A percentile compares a stretch with the other conserved stretches of the same genome.
phyloP scores from a whole-genome alignment of 352 stramenopile species.

The Pythium rishiriense region DNA sequence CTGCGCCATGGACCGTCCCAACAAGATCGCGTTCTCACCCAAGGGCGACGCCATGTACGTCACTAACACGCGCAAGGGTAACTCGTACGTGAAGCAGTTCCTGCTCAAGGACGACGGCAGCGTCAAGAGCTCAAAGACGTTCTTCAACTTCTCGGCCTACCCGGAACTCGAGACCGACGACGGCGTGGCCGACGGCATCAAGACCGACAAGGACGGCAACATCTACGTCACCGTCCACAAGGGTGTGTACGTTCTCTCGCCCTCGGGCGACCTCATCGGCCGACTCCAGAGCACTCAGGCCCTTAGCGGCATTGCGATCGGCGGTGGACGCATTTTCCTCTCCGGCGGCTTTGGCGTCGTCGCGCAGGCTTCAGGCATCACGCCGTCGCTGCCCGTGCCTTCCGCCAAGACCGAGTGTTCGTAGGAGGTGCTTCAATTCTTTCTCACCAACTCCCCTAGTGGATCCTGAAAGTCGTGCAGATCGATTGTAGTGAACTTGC shows the following conservation, averaged over 20 bases:
- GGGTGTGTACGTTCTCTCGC: conserved; percentile 72
- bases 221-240: conserved; percentile 79
- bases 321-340: conserved; percentile 75
- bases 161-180: conserved; percentile 58
- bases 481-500: conserved; percentile 3
- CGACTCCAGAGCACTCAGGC: conserved; percentile 55
- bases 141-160: conserved; percentile 81
- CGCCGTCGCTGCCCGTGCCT: conserved; percentile 7
- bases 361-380: conserved; percentile 36
- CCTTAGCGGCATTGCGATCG: conserved; percentile 61
- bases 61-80: conserved; percentile 73
- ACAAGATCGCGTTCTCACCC: conserved; percentile 82
- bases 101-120: conserved; percentile 54
- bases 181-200: conserved; percentile 71
- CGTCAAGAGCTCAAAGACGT: conserved; percentile 47
- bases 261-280: conserved; percentile 50
- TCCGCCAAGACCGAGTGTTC: conserved; percentile 23
- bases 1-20: conserved; percentile 76
- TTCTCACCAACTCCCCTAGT: neutral
- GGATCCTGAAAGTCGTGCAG: neutral
- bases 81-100: conserved; percentile 82
- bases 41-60: conserved; percentile 76
- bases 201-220: conserved; percentile 71
- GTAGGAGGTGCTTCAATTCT: neutral
- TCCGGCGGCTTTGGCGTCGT: conserved; percentile 68